These are phyloP conservation scores for Hymenotorrendiella dingleyae DNA, from an alignment of 2,329 filamentous ascomycete species.

Conservation along the genomic window DNA sequence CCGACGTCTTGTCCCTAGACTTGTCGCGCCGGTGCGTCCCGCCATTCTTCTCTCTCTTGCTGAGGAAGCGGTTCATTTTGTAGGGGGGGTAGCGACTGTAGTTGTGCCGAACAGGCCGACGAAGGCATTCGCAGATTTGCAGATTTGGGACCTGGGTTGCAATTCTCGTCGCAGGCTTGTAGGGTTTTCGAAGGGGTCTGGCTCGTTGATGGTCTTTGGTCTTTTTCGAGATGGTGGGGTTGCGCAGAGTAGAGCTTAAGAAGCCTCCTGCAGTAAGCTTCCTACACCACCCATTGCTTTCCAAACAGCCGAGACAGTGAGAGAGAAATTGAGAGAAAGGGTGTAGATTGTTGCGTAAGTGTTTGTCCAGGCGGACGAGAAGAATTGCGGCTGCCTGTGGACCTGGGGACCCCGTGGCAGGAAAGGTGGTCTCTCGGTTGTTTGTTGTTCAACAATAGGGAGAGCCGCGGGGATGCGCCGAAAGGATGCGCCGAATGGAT, in stretches of 20 bases:
- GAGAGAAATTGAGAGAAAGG: too few species aligned
- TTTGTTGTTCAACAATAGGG: too few species aligned
- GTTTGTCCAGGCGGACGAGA: too few species aligned
- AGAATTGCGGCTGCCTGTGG: too few species aligned
- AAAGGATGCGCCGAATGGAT: too few species aligned
- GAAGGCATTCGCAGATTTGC: constrained; percentile 15
- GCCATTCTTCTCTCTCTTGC: constrained; percentile 60
- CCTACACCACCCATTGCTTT: constrained; percentile 14
- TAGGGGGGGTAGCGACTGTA: background rate
- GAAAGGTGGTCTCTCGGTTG: too few species aligned
- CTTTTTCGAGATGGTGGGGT: background rate
- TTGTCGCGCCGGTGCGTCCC: constrained; percentile 45
- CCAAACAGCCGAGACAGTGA: background rate
- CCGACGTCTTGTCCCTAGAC: constrained; percentile 43
- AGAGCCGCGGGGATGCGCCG: too few species aligned
- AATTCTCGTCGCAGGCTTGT: too few species aligned
- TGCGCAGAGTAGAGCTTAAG: constrained; percentile 1
- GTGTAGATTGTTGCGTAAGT: too few species aligned
- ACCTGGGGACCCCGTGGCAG: too few species aligned
- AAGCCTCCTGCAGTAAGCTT: constrained; percentile 7
- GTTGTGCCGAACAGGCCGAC: background rate
- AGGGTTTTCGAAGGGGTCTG: too few species aligned
- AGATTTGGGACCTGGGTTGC: too few species aligned
- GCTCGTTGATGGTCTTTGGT: background rate
- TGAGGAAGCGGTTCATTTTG: constrained; percentile 60